Evolutionary conservation across 2,329 filamentous ascomycete species (phyloP).

Genomic region (Nigrospora osmanthi): DNA sequence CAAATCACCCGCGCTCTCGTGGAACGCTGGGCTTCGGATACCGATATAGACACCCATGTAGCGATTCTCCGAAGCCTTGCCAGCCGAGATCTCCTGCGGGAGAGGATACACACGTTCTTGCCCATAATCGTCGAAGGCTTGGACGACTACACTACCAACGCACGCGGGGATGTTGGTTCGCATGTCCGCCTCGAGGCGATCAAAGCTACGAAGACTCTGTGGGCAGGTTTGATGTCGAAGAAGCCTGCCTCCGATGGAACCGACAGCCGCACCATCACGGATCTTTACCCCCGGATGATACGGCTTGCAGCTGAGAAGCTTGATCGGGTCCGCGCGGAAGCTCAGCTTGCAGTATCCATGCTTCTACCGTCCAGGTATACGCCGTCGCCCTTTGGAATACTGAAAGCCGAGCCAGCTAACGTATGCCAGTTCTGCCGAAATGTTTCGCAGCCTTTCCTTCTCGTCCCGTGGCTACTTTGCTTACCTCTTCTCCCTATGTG

Average conservation of each 20-base stretch:
- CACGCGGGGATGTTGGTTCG: slow-evolving; percentile 84
- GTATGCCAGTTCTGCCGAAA: slow-evolving; percentile 20
- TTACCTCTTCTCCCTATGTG: slow-evolving; percentile 40
- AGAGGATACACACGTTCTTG: slow-evolving; percentile 32
- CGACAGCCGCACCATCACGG: slow-evolving; percentile 16
- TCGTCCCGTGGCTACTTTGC: slow-evolving; percentile 55
- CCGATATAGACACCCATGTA: slow-evolving; percentile 42
- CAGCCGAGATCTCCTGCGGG: slow-evolving; percentile 34
- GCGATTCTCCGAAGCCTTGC: slow-evolving; percentile 48
- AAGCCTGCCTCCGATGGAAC: slow-evolving; percentile 1
- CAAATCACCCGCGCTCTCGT: slow-evolving; percentile 35
- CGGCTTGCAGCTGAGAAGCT: slow-evolving; percentile 82
- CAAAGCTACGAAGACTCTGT: slow-evolving; percentile 62
- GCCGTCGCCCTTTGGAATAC: neutral
- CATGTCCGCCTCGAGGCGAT: slow-evolving; percentile 76
- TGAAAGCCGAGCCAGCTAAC: slow-evolving; percentile 10
- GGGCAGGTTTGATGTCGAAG: slow-evolving; percentile 18
- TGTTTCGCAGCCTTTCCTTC: slow-evolving; percentile 34
- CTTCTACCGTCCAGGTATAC: slow-evolving; percentile 38
- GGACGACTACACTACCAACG: slow-evolving; percentile 86
- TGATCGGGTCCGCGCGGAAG: slow-evolving; percentile 71
- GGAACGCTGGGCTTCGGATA: slow-evolving; percentile 43
- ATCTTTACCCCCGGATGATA: slow-evolving; percentile 43
- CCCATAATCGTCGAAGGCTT: slow-evolving; percentile 49
- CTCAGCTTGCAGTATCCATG: slow-evolving; percentile 45